Conservation (phyloP, 805 yeast species). For the Schizosaccharomyces lindneri region DNA sequence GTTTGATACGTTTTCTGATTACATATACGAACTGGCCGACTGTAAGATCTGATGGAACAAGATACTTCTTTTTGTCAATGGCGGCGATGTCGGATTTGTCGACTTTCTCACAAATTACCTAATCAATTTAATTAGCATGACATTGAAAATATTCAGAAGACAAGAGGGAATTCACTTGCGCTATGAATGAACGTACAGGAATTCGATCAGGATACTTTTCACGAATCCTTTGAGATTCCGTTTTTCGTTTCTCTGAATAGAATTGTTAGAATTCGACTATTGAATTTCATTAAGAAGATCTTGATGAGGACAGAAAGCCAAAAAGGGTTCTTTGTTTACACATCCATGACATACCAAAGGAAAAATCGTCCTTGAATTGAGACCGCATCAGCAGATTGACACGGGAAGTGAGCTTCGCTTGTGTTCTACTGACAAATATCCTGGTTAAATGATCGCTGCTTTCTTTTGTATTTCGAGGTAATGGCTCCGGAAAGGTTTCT, state of each 20-base stretch:
- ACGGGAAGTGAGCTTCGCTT: too few relatives aligned
- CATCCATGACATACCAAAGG: constrained; percentile 34
- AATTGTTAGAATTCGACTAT: neutral
- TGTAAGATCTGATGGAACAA: constrained; percentile 86
- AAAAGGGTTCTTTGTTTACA: neutral
- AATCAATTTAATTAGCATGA: neutral
- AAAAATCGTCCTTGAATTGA: constrained; percentile 83
- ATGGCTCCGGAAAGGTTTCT: too few relatives aligned
- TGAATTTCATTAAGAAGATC: too few relatives aligned
- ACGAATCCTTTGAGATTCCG: constrained; percentile 77
- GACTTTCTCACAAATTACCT: constrained; percentile 75
- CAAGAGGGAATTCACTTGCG: neutral
- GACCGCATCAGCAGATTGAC: constrained; percentile 36
- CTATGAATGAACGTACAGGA: constrained; percentile 25
- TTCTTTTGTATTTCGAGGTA: too few relatives aligned
- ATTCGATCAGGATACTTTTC: constrained; percentile 76
- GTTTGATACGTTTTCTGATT: constrained; percentile 80
- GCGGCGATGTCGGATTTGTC: constrained; percentile 90
- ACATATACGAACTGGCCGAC: constrained; percentile 97
- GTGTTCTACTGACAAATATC: neutral
- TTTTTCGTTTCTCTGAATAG: constrained; percentile 60
- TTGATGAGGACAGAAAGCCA: neutral
- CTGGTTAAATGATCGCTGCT: too few relatives aligned
- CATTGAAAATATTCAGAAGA: neutral
- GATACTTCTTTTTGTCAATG: constrained; percentile 87